Percentiles rank a stretch among this genome's conserved stretches.
Conservation (phyloP, 805 yeast species). For the Saccharomycodes ludwigii region DNA sequence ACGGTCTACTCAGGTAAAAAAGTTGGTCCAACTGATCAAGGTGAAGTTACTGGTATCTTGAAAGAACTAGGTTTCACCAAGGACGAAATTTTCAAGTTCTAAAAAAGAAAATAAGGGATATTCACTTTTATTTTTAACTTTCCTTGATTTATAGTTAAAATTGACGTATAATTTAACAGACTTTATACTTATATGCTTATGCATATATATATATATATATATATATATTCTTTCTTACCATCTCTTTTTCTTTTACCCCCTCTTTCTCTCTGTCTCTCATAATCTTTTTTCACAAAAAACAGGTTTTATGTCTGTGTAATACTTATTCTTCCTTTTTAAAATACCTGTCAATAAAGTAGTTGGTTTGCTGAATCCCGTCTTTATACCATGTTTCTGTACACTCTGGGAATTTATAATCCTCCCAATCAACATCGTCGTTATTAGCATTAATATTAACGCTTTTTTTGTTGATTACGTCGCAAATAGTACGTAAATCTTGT, state of each 20-base stretch:
- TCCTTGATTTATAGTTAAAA: no score
- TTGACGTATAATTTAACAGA: no score
- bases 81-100: conserved; percentile 84
- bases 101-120: conserved; percentile 11
- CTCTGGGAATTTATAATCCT: conserved; percentile 1
- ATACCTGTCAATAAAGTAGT: background rate
- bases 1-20: conserved; percentile 79
- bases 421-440: conserved; percentile 4
- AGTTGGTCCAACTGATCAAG: conserved; percentile 82
- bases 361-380: background rate
- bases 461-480: no score
- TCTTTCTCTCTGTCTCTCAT: no score
- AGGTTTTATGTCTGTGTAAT: no score
- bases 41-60: conserved; percentile 81
- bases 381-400: no score
- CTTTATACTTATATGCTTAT: no score
- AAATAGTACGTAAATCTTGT: no score
- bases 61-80: conserved; percentile 79
- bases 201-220: background rate
- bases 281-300: no score
- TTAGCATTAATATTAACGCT: no score
- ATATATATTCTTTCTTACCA: background rate
- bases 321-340: background rate
- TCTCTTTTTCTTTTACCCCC: no score
- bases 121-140: background rate